These are phyloP conservation scores for Blastobotrys illinoisensis DNA, from an alignment of 1,139 yeast species.

Conservation along the genomic window DNA sequence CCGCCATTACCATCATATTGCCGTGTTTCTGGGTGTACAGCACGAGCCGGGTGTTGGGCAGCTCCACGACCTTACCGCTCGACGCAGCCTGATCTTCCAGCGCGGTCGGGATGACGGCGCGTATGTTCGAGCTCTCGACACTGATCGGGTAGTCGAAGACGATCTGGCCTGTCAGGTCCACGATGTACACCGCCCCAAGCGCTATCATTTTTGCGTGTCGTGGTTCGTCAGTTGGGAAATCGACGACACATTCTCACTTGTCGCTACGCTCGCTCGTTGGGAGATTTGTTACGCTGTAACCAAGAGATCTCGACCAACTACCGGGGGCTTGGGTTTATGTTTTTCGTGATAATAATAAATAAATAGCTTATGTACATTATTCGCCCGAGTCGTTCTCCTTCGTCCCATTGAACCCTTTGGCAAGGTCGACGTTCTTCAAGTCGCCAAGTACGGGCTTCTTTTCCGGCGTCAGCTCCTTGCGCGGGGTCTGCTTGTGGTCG, in stretches of 20 bases:
- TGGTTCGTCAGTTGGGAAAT: neutral
- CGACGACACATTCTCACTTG: neutral
- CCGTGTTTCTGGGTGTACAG: constrained; percentile 30
- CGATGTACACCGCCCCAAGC: constrained; percentile 59
- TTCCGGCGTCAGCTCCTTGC: neutral
- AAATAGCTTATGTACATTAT: neutral
- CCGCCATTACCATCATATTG: constrained; percentile 28
- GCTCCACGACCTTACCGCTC: constrained; percentile 21
- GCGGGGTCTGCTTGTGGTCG: constrained; percentile 11
- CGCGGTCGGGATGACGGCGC: neutral
- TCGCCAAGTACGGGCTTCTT: constrained; percentile 34
- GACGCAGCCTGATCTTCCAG: constrained; percentile 6
- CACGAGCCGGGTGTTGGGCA: constrained; percentile 29
- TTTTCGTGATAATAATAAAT: neutral
- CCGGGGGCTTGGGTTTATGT: neutral
- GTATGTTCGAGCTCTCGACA: neutral
- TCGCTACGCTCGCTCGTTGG: no score
- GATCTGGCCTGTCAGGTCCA: constrained; percentile 50
- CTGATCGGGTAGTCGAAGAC: constrained; percentile 46
- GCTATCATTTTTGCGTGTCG: constrained; percentile 29
- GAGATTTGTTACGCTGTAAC: no score
- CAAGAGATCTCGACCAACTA: no score
- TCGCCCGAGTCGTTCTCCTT: neutral
- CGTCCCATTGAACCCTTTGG: constrained; percentile 22
- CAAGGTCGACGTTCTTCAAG: constrained; percentile 43